Evolutionary conservation across 768 basidiomycete species (phyloP).

Genomic region (Collybiopsis luxurians): DNA sequence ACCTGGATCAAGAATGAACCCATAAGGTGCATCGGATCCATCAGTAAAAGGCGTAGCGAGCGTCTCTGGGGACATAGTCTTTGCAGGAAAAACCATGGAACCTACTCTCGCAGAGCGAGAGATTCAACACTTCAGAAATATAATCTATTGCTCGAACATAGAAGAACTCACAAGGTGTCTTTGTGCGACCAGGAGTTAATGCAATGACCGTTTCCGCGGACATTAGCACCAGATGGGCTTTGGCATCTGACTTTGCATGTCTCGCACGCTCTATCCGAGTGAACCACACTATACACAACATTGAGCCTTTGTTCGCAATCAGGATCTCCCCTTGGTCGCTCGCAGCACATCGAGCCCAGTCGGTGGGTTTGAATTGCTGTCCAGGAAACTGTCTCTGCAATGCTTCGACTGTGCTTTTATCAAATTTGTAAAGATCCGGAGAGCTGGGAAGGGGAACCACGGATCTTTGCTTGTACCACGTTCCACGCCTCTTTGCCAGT

Average conservation of each 20-base stretch:
- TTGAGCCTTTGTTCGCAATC: too few species aligned
- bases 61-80: not conserved
- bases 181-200: not conserved
- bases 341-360: not conserved
- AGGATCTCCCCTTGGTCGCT: too few species aligned
- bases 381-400: not conserved
- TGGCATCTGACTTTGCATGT: not conserved
- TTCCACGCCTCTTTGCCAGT: too few species aligned
- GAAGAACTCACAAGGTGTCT: slow-evolving; percentile 1
- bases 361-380: not conserved
- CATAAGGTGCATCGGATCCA: not conserved
- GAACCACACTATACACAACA: not conserved
- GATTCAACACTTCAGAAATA: not conserved
- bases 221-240: not conserved
- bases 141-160: too few species aligned
- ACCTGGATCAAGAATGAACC: not conserved
- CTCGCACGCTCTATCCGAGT: not conserved
- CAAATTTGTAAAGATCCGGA: too few species aligned
- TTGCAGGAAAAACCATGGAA: not conserved
- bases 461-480: too few species aligned
- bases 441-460: too few species aligned
- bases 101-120: not conserved
- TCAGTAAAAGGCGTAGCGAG: not conserved
- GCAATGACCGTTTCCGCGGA: not conserved
- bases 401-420: too few species aligned